Evolutionary conservation across 2,329 filamentous ascomycete genomes (phyloP).

Genomic region (Xylaria sp.): DNA sequence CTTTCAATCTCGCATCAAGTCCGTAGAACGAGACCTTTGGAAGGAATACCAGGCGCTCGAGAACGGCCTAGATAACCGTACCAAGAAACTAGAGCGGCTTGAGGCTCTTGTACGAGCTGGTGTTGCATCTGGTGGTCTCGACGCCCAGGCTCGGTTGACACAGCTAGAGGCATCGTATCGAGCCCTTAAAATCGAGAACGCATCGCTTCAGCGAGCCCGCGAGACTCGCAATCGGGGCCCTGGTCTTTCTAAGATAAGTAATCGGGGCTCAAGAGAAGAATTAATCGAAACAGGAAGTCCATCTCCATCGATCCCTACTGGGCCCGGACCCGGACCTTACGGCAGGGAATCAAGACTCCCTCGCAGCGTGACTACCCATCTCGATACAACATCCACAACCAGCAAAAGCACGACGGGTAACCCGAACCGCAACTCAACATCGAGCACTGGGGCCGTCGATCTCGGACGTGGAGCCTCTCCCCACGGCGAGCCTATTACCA

Average conservation of each 20-base stretch:
- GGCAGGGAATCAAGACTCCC: slow-evolving; percentile 29
- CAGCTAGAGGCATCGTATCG: slow-evolving; percentile 58
- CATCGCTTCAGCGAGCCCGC: slow-evolving; percentile 62
- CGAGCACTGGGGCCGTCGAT: slow-evolving; percentile 22
- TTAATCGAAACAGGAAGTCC: slow-evolving; percentile 41
- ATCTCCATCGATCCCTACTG: slow-evolving; percentile 50
- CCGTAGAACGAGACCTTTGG: slow-evolving; percentile 83
- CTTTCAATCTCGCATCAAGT: slow-evolving; percentile 74
- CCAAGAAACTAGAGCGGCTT: slow-evolving; percentile 81
- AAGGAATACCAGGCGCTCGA: slow-evolving; percentile 87
- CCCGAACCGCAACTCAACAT: slow-evolving; percentile 26
- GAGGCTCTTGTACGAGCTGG: slow-evolving; percentile 71
- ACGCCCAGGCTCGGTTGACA: slow-evolving; percentile 42
- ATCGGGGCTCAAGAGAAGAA: slow-evolving; percentile 34
- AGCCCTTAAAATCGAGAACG: slow-evolving; percentile 59
- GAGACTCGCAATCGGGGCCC: slow-evolving; percentile 48
- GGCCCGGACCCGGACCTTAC: slow-evolving; percentile 46
- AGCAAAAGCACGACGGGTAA: slow-evolving; percentile 24
- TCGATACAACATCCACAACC: slow-evolving; percentile 28
- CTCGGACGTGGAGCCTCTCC: slow-evolving; percentile 25
- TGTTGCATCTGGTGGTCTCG: slow-evolving; percentile 45
- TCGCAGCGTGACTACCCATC: slow-evolving; percentile 36
- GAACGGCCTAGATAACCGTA: slow-evolving; percentile 68
- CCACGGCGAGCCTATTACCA: slow-evolving; percentile 17
- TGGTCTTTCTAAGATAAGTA: slow-evolving; percentile 34